Evolutionary conservation across 768 basidiomycete species (phyloP).

Genomic region (Leccinellum rugosiceps): DNA sequence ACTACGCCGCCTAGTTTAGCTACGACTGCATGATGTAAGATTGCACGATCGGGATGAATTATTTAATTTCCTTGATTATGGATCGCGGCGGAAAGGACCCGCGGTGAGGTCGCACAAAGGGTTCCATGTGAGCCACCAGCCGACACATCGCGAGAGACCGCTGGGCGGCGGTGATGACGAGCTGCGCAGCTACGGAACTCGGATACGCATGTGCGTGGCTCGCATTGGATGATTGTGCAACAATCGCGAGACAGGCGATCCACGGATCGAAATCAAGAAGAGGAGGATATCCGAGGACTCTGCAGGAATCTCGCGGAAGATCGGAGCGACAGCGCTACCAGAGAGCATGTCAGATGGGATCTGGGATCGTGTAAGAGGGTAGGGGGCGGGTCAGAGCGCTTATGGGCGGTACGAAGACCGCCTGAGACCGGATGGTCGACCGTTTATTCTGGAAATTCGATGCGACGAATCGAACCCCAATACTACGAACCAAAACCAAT

Average conservation of each 20-base stretch:
- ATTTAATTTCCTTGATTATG: not conserved
- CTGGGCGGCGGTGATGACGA: not conserved
- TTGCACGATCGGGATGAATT: not conserved
- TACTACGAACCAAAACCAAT: not conserved
- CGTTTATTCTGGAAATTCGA: slow-evolving; percentile 1
- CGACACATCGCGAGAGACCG: not conserved
- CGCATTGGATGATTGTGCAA: slow-evolving; percentile 50
- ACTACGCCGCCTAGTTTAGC: slow-evolving; percentile 4
- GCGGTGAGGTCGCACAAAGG: not conserved
- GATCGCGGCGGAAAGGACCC: not conserved
- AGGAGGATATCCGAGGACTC: slow-evolving; percentile 51
- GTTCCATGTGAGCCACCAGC: not conserved
- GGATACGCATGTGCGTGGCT: slow-evolving; percentile 38
- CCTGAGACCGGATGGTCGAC: not conserved
- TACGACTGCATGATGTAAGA: slow-evolving; percentile 13
- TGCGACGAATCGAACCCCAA: not conserved
- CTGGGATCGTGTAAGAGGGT: not conserved
- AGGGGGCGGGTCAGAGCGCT: not conserved
- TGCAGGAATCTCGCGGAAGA: slow-evolving; percentile 48
- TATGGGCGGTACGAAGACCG: slow-evolving; percentile 11
- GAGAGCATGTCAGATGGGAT: slow-evolving; percentile 17
- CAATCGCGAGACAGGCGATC: slow-evolving; percentile 49
- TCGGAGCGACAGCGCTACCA: slow-evolving; percentile 46
- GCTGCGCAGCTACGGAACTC: slow-evolving; percentile 23
- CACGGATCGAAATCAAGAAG: slow-evolving; percentile 54